phyloP scores from a whole-genome alignment of 2,329 filamentous ascomycete genomes.

The Penicillium sp. region DNA sequence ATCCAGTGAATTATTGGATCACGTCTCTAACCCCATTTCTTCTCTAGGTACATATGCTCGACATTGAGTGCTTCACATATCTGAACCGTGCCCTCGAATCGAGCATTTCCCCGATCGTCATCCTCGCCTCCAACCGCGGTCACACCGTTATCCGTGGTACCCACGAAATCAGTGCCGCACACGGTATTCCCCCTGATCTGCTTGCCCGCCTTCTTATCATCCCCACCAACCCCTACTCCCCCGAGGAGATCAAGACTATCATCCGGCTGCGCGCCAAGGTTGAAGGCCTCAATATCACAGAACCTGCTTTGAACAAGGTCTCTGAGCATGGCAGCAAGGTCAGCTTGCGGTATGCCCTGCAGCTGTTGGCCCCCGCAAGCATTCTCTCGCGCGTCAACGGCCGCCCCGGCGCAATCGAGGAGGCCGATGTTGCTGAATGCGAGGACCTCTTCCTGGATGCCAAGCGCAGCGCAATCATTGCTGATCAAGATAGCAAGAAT shows the following conservation, averaged over 20 bases:
- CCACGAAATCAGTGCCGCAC: slow-evolving; percentile 74
- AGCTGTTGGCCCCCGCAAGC: slow-evolving; percentile 83
- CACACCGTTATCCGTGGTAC: slow-evolving; percentile 90
- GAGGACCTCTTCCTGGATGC: slow-evolving; percentile 83
- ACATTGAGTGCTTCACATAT: slow-evolving; percentile 98
- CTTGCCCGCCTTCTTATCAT: slow-evolving; percentile 92
- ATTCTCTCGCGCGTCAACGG: slow-evolving; percentile 87
- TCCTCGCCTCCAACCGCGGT: slow-evolving; percentile 94
- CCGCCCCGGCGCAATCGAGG: slow-evolving; percentile 68
- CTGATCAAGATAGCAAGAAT: slow-evolving; percentile 63
- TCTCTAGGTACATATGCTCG: slow-evolving; percentile 92
- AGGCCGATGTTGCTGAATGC: slow-evolving; percentile 75
- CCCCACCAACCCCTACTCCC: slow-evolving; percentile 84
- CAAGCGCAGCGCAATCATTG: slow-evolving; percentile 70
- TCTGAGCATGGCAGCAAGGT: slow-evolving; percentile 83
- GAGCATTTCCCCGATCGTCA: slow-evolving; percentile 91
- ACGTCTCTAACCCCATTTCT: slow-evolving; percentile 6
- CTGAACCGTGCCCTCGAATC: slow-evolving; percentile 97
- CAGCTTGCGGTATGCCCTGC: slow-evolving; percentile 87
- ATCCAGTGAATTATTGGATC: slow-evolving; percentile 21
- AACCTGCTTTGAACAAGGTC: slow-evolving; percentile 83
- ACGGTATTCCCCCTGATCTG: slow-evolving; percentile 92
- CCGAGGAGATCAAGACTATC: slow-evolving; percentile 89
- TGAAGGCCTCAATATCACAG: slow-evolving; percentile 75
- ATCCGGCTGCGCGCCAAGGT: slow-evolving; percentile 79